These are phyloP conservation scores for Myxozyma udenii DNA, from an alignment of 805 yeast genomes.

Conservation along the genomic window DNA sequence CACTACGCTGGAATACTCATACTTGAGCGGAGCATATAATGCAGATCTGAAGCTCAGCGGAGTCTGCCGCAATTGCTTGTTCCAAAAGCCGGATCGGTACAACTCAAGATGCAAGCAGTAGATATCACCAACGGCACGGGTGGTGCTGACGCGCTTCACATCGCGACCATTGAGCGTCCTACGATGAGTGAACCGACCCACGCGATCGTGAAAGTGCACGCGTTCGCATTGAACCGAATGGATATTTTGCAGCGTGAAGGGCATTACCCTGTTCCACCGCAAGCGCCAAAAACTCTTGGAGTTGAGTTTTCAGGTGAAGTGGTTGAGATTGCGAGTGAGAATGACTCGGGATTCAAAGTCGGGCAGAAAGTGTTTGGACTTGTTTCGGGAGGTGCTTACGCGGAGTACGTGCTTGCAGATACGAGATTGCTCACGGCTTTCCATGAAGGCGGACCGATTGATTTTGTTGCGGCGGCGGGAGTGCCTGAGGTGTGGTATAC, in stretches of 20 bases:
- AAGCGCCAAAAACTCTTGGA: constrained; percentile 38
- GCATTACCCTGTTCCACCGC: constrained; percentile 37
- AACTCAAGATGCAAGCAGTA: constrained; percentile 36
- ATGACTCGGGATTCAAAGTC: constrained; percentile 22
- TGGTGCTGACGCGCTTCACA: constrained; percentile 33
- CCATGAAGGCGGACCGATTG: constrained; percentile 29
- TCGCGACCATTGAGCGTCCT: constrained; percentile 27
- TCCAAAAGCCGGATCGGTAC: too few relatives aligned
- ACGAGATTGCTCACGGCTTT: constrained; percentile 31
- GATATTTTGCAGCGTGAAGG: constrained; percentile 38
- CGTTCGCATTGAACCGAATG: constrained; percentile 40
- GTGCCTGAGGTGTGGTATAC: constrained; percentile 42
- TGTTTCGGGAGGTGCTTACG: constrained; percentile 41
- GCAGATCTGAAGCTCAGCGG: too few relatives aligned
- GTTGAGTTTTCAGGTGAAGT: constrained; percentile 42
- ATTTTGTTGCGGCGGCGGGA: constrained; percentile 36
- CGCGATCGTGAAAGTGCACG: constrained; percentile 37
- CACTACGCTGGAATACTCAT: too few relatives aligned
- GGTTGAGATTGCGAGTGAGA: constrained; percentile 28
- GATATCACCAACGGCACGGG: constrained; percentile 34
- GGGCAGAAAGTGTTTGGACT: constrained; percentile 42
- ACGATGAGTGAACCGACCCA: constrained; percentile 31
- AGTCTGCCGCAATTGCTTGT: too few relatives aligned
- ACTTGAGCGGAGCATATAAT: too few relatives aligned
- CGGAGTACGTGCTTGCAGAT: constrained; percentile 38